Evolutionary conservation across 1,139 yeast species (phyloP), one percentile per base, ranked within the genome.

Genomic region (Pichia sp.): DNA sequence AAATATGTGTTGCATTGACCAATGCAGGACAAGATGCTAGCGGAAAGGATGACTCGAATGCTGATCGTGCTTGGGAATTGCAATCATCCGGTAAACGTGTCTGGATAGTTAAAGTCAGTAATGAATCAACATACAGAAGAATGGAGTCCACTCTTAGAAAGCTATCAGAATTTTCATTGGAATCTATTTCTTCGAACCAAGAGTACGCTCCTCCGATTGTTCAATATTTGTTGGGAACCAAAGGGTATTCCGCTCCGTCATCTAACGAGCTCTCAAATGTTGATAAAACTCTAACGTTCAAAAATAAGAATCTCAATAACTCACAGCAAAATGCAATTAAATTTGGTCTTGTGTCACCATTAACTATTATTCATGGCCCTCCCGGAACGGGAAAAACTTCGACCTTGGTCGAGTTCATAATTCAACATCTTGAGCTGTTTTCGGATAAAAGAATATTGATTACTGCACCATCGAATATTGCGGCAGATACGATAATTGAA

Each of bases 381-480:
- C 90, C 90, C 1, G 92, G 92, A 0, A 85, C 90, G 0, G 92
- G 92, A 16, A 85, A 85, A 64, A 93, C 99, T 0, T 85, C 85
- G 59, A 92, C 98, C 0, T 64, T 93, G 8, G 82, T 92, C n/a
- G 98, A 93, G 64, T 72, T 89, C 10, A 85, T 90, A 44, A 80
- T 87, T 51, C 97, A 92, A 65, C 72, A 90, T 54, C 78, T 85
- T 0, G 75, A 74, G 15, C 72, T 72, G 13, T 67, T 68, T 31
- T 54, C 57, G 6, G 34, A 49, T 8, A 82, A 84, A 7, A 75
- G 93, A 52, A 85, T 93, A 0, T 73, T 93, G 45, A 95, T 93
- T 0, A 92, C 98, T 72, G 98, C 97, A 0, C 96, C 98, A 0
- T 90, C 98, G 0, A 93, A 93, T 66, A 85, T 90, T n/a, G 84